These are phyloP conservation scores for Sarcodon sp. DNA, from an alignment of 768 basidiomycete genomes.

Conservation along the genomic window DNA sequence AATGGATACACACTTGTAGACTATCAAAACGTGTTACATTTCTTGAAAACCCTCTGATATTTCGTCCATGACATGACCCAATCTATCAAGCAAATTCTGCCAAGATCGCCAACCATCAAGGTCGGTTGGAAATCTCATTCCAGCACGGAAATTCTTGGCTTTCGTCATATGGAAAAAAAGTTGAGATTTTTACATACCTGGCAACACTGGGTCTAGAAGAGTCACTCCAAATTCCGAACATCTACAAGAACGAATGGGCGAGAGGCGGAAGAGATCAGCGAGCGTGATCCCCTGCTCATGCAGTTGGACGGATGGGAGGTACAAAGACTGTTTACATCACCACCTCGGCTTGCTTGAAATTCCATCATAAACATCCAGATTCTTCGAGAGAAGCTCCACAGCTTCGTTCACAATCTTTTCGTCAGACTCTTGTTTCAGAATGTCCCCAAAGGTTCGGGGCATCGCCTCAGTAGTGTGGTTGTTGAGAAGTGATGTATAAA, in stretches of 20 bases:
- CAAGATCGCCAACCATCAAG: constrained; percentile 31
- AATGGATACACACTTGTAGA: no score
- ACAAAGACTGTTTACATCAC: constrained; percentile 9
- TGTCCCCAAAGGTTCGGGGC: constrained; percentile 21
- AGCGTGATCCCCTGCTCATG: constrained; percentile 29
- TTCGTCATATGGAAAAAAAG: no score
- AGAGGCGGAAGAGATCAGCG: constrained; percentile 46
- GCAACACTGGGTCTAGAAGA: constrained; percentile 24
- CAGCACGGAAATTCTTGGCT: constrained; percentile 25
- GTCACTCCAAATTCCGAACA: constrained; percentile 16
- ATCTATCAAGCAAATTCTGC: no score
- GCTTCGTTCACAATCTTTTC: background rate
- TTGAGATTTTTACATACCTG: constrained; percentile 17
- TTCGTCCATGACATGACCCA: no score
- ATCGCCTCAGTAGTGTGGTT: constrained; percentile 13
- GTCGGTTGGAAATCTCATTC: constrained; percentile 30
- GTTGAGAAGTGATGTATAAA: no score
- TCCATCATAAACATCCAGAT: constrained; percentile 16
- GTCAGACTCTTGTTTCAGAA: constrained; percentile 4
- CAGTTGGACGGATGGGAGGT: background rate
- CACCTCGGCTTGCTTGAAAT: constrained; percentile 22
- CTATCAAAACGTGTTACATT: no score
- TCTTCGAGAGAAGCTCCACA: constrained; percentile 4
- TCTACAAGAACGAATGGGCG: constrained; percentile 17
- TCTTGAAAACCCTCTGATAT: no score